Evolutionary conservation across 768 basidiomycete species (phyloP).

Genomic region (Lentinula guzmanii): DNA sequence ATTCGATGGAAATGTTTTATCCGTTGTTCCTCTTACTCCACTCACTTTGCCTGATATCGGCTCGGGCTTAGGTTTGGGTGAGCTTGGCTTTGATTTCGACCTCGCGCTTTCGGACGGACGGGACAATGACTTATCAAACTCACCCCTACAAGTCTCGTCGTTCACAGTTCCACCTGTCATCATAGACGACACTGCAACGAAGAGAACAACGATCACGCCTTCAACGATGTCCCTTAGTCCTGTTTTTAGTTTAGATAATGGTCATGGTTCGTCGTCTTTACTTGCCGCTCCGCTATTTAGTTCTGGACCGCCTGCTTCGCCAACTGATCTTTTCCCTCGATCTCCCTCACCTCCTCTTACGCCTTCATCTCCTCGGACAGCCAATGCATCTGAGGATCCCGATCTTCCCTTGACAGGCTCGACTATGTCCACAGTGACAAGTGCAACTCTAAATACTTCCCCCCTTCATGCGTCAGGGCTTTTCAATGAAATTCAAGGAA

Average conservation of each 20-base stretch:
- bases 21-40: neutral
- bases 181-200: slow-evolving; percentile 11
- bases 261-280: neutral
- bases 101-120: neutral
- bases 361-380: neutral
- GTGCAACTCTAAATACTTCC: neutral
- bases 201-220: neutral
- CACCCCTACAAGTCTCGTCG: neutral
- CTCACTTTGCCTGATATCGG: slow-evolving; percentile 2
- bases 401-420: neutral
- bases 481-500: slow-evolving; percentile 3
- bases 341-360: neutral
- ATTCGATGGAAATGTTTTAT: neutral
- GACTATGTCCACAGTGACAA: neutral
- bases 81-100: neutral
- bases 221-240: slow-evolving; percentile 4
- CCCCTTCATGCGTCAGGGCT: neutral
- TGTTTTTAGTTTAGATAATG: neutral
- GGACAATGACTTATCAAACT: neutral
- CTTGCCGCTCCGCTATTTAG: slow-evolving; percentile 1
- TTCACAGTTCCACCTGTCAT: slow-evolving; percentile 22
- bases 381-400: neutral
- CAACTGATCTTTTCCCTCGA: slow-evolving; percentile 2
- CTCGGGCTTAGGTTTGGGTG: neutral
- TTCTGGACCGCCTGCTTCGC: neutral